Percentiles rank a stretch among this genome's conserved stretches.
These are phyloP conservation scores for Tetracladium setigerum DNA, from an alignment of 495 filamentous ascomycete genomes.

Conservation along the genomic window DNA sequence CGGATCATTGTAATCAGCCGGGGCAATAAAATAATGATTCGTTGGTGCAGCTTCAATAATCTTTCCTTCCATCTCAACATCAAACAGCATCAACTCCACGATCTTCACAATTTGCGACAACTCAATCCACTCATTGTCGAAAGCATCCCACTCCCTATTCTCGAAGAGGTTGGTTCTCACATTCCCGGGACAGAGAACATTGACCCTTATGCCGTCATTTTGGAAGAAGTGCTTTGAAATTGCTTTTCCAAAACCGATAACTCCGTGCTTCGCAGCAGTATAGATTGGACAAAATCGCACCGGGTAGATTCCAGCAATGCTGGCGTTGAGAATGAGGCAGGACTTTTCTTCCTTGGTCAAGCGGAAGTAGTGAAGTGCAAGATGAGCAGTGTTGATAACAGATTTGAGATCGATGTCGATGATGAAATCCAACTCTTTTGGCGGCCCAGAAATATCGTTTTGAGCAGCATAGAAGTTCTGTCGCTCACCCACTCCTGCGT, in stretches of 20 bases:
- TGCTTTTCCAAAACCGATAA: slow-evolving; percentile 33
- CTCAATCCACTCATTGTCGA: not conserved
- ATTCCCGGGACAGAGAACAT: slow-evolving; percentile 21
- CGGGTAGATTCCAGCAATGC: slow-evolving; percentile 35
- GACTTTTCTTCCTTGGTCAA: slow-evolving; percentile 16
- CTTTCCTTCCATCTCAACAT: not conserved
- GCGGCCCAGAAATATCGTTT: slow-evolving; percentile 16
- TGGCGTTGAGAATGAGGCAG: slow-evolving; percentile 29
- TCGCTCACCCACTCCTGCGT: slow-evolving; percentile 34
- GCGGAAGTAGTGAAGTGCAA: slow-evolving; percentile 35
- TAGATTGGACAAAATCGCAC: slow-evolving; percentile 35
- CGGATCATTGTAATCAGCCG: too few species aligned
- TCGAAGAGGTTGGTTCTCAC: slow-evolving; percentile 19
- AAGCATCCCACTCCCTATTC: slow-evolving; percentile 19
- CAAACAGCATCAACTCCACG: not conserved
- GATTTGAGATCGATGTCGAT: slow-evolving; percentile 31
- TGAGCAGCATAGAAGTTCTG: slow-evolving; percentile 25
- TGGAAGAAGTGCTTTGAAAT: slow-evolving; percentile 22
- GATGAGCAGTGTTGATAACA: slow-evolving; percentile 30
- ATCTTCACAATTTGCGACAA: not conserved
- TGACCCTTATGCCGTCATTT: slow-evolving; percentile 18
- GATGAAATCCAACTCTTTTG: slow-evolving; percentile 26
- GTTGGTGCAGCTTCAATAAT: not conserved
- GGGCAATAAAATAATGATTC: too few species aligned
- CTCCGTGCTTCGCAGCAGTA: slow-evolving; percentile 32